Base-by-base conservation (phyloP, 306 rosid species). In the Prosopis cineraria region DNA sequence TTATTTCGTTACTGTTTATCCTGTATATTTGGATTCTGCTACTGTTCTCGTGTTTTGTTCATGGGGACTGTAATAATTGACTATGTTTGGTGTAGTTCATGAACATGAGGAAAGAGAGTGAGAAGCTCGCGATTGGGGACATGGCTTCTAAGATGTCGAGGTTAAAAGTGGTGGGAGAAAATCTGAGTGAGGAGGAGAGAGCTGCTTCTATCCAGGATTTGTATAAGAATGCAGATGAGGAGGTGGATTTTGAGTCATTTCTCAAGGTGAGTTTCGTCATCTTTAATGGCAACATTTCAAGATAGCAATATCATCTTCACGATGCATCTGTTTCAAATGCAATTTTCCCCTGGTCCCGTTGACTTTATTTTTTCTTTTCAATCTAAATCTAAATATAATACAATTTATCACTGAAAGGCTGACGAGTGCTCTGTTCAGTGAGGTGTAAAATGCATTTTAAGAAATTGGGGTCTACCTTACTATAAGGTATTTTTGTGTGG, bases 71-170 rank as follows among this genome's bases (percentile, higher is more conserved):
- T 60, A 71, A 56, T 73, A 25, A 31, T 73, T 76, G 70, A 48
- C 19, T 71, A 24, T 36, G 70, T 47, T 45, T 76, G 70, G 50
- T 72, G 80, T 72, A 94, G 98, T 94, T 90, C 68, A 75, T 81
- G 87, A 87, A 93, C 90, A 94, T 94, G 97, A 88, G 88, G 84
- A 92, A 95, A 68, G 98, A 94, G 80, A 87, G 85, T 70, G 95
- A 90, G 60, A 87, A 66, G 86, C 95, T 94, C 50, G 79, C 85
- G 48, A 80, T 92, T 44, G 90, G 84, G 53, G 97, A 94, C 73
- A 78, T 94, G 91, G 89, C 97, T 81, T 89, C 95, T 19, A 94
- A 87, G 86, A 94, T 92, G 98, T 88, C 98, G 12, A 81, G 84
- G 72, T 76, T 92, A 80, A 94, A 94, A 76, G 91, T 87, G 50